phyloP scores from a whole-genome alignment of 1,284 basidiomycete species.

The Gastroboletus turbinatus region DNA sequence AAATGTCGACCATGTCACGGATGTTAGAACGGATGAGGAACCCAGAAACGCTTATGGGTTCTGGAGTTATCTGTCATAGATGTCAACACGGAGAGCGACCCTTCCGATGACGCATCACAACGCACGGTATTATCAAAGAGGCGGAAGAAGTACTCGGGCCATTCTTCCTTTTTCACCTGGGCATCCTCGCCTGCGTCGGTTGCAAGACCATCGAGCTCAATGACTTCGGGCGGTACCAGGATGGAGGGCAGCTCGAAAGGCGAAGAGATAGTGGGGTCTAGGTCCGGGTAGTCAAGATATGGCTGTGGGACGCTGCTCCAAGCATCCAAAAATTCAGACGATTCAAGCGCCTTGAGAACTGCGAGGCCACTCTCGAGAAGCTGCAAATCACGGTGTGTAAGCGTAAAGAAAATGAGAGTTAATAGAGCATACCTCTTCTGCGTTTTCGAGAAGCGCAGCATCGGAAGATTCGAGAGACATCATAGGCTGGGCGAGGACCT shows the following conservation, averaged over 20 bases:
- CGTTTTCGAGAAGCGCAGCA: constrained; percentile 43
- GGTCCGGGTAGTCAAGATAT: constrained; percentile 51
- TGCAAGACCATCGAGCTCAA: constrained; percentile 71
- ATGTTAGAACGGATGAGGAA: constrained; percentile 80
- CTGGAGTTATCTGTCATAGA: constrained; percentile 65
- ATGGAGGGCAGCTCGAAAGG: constrained; percentile 76
- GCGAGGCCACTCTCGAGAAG: constrained; percentile 62
- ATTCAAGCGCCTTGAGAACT: constrained; percentile 53
- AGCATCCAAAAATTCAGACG: constrained; percentile 55
- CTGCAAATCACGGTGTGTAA: constrained; percentile 36
- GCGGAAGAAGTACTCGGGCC: constrained; percentile 69
- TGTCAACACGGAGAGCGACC: constrained; percentile 2
- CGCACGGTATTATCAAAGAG: constrained; percentile 82
- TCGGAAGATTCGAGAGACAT: constrained; percentile 46
- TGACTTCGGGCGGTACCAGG: constrained; percentile 84
- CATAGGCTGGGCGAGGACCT: constrained; percentile 62
- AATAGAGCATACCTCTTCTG: constrained; percentile 53
- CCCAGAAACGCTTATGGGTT: constrained; percentile 69
- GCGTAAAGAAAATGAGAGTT: background rate
- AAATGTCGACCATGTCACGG: constrained; percentile 87
- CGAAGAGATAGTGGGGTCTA: constrained; percentile 43
- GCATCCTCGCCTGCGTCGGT: constrained; percentile 63
- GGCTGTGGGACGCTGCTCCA: constrained; percentile 66
- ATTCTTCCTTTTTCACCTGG: constrained; percentile 73
- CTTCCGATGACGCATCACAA: constrained; percentile 4